Percentiles rank a stretch among this genome's conserved stretches.
These are phyloP conservation scores for Eimeria sp. DNA, from an alignment of 169 alveolate species.

Conservation along the genomic window DNA sequence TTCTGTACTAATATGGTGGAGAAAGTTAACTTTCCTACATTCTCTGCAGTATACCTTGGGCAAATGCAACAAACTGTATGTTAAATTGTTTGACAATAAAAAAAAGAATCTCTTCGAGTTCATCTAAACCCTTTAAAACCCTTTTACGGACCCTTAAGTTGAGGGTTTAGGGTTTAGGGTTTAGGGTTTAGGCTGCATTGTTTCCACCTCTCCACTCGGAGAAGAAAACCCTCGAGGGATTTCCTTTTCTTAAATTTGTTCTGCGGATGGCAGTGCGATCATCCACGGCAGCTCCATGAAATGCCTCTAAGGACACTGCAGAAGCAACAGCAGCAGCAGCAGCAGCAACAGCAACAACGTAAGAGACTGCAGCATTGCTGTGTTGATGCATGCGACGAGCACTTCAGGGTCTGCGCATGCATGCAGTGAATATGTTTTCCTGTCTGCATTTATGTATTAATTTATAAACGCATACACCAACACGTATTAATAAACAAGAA, in stretches of 20 bases:
- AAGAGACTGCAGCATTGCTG: too few species aligned
- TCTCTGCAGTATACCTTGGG: too few species aligned
- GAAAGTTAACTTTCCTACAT: too few species aligned
- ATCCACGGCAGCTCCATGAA: background rate
- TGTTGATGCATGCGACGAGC: too few species aligned
- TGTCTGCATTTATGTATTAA: too few species aligned
- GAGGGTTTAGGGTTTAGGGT: slow-evolving; percentile 36
- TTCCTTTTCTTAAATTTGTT: slow-evolving; percentile 18
- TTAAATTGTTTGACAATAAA: too few species aligned
- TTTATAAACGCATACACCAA: too few species aligned
- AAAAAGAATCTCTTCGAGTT: background rate
- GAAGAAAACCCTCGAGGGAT: slow-evolving; percentile 37
- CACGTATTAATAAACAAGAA: too few species aligned
- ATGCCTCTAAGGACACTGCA: background rate
- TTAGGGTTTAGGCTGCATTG: background rate
- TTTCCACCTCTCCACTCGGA: background rate
- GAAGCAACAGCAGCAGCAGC: background rate
- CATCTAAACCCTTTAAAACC: background rate
- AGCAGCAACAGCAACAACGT: background rate
- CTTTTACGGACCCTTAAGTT: background rate
- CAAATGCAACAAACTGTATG: too few species aligned
- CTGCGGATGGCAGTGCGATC: background rate
- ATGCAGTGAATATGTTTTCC: too few species aligned
- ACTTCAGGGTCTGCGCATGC: too few species aligned
- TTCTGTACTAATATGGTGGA: too few species aligned